Evolutionary conservation across 1,139 yeast species (phyloP).

Genomic region (Sugiyamaella japonica): DNA sequence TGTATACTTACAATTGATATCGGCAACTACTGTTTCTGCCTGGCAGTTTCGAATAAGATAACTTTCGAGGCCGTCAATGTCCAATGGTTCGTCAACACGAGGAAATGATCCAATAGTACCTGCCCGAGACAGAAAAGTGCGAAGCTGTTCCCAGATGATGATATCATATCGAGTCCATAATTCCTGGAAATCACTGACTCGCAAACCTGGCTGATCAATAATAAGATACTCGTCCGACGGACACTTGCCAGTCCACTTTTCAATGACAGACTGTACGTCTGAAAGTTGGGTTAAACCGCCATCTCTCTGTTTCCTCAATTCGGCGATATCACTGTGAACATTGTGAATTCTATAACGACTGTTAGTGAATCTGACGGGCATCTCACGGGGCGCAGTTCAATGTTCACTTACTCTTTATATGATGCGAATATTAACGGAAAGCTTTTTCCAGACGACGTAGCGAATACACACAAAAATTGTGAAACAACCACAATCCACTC

Average conservation of each 20-base stretch:
- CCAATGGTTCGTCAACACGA: slow-evolving; percentile 48
- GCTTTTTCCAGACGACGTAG: slow-evolving; percentile 13
- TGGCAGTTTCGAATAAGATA: slow-evolving; percentile 50
- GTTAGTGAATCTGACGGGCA: not conserved
- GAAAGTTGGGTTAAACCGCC: slow-evolving; percentile 35
- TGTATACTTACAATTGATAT: slow-evolving; percentile 30
- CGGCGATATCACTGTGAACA: slow-evolving; percentile 33
- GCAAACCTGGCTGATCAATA: slow-evolving; percentile 69
- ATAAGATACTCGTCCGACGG: slow-evolving; percentile 68
- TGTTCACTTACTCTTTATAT: slow-evolving; percentile 30
- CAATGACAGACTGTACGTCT: slow-evolving; percentile 50
- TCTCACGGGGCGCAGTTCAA: not conserved
- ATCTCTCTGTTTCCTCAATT: slow-evolving; percentile 27
- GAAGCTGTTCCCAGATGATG: slow-evolving; percentile 53
- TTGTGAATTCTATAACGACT: slow-evolving; percentile 39
- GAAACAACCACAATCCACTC: not conserved
- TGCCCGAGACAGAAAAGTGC: slow-evolving; percentile 56
- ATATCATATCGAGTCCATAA: slow-evolving; percentile 33
- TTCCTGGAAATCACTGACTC: slow-evolving; percentile 55
- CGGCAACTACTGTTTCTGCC: slow-evolving; percentile 45
- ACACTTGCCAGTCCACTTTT: slow-evolving; percentile 58
- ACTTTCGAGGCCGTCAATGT: slow-evolving; percentile 50
- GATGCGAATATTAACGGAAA: slow-evolving; percentile 32
- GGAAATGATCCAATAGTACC: slow-evolving; percentile 68
- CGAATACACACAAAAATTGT: not conserved